Percentiles rank a stretch among this genome's conserved stretches.
Conservation (phyloP, 768 basidiomycete genomes). For the Cytidiella melzeri region DNA sequence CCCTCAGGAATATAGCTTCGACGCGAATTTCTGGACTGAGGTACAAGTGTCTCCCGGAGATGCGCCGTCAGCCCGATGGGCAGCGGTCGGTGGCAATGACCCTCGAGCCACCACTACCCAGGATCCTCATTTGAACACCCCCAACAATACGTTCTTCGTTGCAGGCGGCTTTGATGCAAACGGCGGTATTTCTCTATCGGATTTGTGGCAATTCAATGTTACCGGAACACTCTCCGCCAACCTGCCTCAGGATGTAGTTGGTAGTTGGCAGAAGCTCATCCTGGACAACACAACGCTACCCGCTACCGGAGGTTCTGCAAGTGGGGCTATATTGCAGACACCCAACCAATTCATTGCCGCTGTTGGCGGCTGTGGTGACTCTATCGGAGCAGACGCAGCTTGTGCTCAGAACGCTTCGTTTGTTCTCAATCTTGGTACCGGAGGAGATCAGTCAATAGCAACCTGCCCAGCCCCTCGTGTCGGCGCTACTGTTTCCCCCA, state of each 20-base stretch:
- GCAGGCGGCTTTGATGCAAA: slow-evolving; percentile 60
- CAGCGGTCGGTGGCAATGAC: slow-evolving; percentile 73
- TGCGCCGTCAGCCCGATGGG: slow-evolving; percentile 60
- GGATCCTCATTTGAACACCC: slow-evolving; percentile 39
- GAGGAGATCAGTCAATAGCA: slow-evolving; percentile 33
- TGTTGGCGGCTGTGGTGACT: slow-evolving; percentile 53
- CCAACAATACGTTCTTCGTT: slow-evolving; percentile 70
- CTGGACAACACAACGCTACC: slow-evolving; percentile 31
- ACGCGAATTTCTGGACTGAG: slow-evolving; percentile 69
- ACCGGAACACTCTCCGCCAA: slow-evolving; percentile 72
- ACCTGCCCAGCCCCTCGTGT: slow-evolving; percentile 61
- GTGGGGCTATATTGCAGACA: slow-evolving; percentile 44
- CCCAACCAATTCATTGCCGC: slow-evolving; percentile 34
- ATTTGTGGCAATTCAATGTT: slow-evolving; percentile 66
- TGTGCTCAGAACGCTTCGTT: slow-evolving; percentile 61
- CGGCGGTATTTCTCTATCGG: slow-evolving; percentile 42
- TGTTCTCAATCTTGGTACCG: slow-evolving; percentile 41
- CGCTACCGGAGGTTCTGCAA: slow-evolving; percentile 43
- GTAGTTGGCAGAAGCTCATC: slow-evolving; percentile 52
- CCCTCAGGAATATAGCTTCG: slow-evolving; percentile 70
- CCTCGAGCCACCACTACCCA: slow-evolving; percentile 34
- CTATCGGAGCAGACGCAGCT: slow-evolving; percentile 24
- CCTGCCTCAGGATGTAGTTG: slow-evolving; percentile 41
- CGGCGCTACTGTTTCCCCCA: slow-evolving; percentile 54
- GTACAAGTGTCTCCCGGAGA: slow-evolving; percentile 41